Percentiles rank a stretch among this genome's conserved stretches.
Conservation (phyloP, 2,329 filamentous ascomycete species). For the Beauveria sp. region DNA sequence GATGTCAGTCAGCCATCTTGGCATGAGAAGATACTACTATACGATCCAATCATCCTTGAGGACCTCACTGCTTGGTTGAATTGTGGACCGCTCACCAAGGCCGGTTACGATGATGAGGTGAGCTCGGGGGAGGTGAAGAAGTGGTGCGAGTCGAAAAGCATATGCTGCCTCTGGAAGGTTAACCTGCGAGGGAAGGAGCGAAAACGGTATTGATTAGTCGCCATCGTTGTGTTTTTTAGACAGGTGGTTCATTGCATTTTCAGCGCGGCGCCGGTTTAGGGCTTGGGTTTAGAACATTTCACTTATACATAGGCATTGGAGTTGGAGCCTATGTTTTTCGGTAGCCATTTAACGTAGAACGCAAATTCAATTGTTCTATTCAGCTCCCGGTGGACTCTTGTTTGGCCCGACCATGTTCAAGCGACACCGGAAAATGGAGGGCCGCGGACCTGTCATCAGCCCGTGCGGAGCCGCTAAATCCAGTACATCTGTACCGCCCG, state of each 20-base stretch:
- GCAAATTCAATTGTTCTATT: background rate
- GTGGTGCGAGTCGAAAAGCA: slow-evolving; percentile 83
- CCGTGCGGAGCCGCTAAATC: background rate
- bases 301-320: background rate
- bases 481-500: background rate
- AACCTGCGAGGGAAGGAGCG: slow-evolving; percentile 44
- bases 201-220: slow-evolving; percentile 33
- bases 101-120: slow-evolving; percentile 60
- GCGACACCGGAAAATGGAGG: background rate
- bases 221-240: background rate
- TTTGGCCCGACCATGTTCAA: background rate
- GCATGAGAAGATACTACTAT: slow-evolving; percentile 90
- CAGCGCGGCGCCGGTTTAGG: slow-evolving; percentile 6
- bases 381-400: background rate
- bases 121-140: slow-evolving; percentile 61
- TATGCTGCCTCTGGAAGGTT: slow-evolving; percentile 73
- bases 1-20: slow-evolving; percentile 56
- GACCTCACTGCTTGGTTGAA: slow-evolving; percentile 82
- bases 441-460: background rate
- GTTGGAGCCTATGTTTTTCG: background rate
- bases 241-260: background rate
- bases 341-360: no score
- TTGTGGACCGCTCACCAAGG: slow-evolving; percentile 52
- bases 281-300: background rate
- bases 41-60: slow-evolving; percentile 83